Percentiles rank a stretch among this genome's conserved stretches.
Conservation (phyloP, 1,284 basidiomycete species). For the Amylostereum areolatum region DNA sequence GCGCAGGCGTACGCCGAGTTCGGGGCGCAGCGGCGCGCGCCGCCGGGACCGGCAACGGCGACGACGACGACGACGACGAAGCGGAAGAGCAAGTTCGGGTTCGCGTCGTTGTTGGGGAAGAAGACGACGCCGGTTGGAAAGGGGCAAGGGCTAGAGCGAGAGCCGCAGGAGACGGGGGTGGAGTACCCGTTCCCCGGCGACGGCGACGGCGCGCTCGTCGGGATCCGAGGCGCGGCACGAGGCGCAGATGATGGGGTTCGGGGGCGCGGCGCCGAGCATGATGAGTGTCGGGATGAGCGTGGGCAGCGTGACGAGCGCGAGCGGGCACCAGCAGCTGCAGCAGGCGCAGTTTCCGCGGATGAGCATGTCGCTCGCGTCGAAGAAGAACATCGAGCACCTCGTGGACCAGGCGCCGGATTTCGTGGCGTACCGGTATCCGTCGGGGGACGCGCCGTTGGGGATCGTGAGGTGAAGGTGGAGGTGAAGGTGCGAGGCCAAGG, state of each 20-base stretch:
- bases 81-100: constrained; percentile 64
- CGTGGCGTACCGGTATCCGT: constrained; percentile 79
- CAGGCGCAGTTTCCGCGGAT: constrained; percentile 35
- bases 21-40: constrained; percentile 52
- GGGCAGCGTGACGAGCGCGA: constrained; percentile 31
- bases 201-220: constrained; percentile 21
- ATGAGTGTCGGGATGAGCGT: constrained; percentile 32
- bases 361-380: constrained; percentile 56
- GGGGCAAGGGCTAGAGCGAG: constrained; percentile 8
- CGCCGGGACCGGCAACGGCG: constrained; percentile 37
- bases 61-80: constrained; percentile 37
- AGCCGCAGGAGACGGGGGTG: constrained; percentile 7
- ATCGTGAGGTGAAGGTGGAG: constrained; percentile 56
- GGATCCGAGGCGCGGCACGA: constrained; percentile 28
- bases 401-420: constrained; percentile 76
- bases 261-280: constrained; percentile 28
- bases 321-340: constrained; percentile 34
- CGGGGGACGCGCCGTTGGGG: constrained; percentile 55
- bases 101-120: constrained; percentile 59
- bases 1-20: constrained; percentile 56
- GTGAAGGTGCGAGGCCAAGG: too few relatives aligned
- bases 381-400: constrained; percentile 68
- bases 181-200: constrained; percentile 17
- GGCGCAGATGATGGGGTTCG: constrained; percentile 28
- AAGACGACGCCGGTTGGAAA: constrained; percentile 30